A percentile compares a stretch with the other conserved stretches of the same genome.
These are phyloP conservation scores for Luffa acutangula DNA, from an alignment of 306 rosid species.

Conservation along the genomic window DNA sequence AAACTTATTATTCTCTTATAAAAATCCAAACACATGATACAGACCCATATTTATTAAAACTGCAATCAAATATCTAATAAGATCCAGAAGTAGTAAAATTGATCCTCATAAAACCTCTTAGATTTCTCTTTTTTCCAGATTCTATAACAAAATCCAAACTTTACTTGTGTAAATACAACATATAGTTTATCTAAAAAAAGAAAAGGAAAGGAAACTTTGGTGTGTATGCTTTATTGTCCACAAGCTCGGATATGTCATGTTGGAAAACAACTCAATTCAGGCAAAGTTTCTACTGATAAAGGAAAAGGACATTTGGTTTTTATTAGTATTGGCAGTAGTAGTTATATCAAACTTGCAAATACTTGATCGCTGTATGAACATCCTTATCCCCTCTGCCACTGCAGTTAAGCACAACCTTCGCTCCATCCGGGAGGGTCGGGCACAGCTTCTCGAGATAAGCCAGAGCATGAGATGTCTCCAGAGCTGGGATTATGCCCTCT, in stretches of 20 bases:
- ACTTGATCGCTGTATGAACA: conserved; percentile 86
- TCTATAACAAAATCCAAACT: not conserved
- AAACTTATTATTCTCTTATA: no score
- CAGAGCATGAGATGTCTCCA: conserved; percentile 95
- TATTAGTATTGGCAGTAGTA: not conserved
- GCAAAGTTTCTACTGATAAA: not conserved
- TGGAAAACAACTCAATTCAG: conserved; percentile 3
- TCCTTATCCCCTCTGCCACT: conserved; percentile 98
- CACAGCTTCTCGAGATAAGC: conserved; percentile 79
- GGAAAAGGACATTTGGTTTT: not conserved
- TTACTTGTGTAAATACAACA: not conserved
- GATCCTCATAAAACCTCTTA: not conserved
- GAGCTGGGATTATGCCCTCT: conserved; percentile 94
- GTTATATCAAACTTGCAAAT: conserved; percentile 39
- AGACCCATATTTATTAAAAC: not conserved
- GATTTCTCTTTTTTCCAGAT: not conserved
- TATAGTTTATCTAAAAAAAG: not conserved
- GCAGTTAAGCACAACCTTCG: conserved; percentile 76
- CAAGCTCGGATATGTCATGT: not conserved
- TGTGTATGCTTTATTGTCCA: not conserved
- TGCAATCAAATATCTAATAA: not conserved
- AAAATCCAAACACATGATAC: not conserved
- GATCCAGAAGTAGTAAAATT: not conserved
- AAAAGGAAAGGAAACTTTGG: not conserved
- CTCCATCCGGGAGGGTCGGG: conserved; percentile 60